Conservation (phyloP, 192 early-diverging fungal genomes). For the Entomortierella parvispora region DNA sequence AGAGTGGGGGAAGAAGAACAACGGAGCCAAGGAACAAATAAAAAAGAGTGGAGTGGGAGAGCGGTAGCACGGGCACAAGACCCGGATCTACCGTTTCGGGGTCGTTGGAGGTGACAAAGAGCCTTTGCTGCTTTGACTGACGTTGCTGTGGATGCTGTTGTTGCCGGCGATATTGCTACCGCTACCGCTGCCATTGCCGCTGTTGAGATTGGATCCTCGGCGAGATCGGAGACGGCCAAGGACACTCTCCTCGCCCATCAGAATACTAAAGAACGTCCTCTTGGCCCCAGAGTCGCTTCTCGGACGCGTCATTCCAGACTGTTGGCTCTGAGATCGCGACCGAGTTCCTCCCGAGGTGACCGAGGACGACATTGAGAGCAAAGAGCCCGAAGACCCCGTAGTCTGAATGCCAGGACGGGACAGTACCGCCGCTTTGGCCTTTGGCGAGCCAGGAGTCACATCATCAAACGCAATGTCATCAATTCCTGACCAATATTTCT, state of each 20-base stretch:
- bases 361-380: constrained; percentile 5
- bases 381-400: not conserved
- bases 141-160: not conserved
- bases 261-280: constrained; percentile 36
- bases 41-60: no score
- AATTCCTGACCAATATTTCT: constrained; percentile 50
- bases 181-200: constrained; percentile 1
- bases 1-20: no score
- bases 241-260: constrained; percentile 50
- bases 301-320: constrained; percentile 11
- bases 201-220: constrained; percentile 14
- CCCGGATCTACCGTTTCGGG: no score
- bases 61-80: no score
- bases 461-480: constrained; percentile 48
- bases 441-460: constrained; percentile 28
- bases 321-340: constrained; percentile 8
- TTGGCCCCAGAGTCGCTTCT: constrained; percentile 42
- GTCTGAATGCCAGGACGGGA: not conserved
- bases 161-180: not conserved
- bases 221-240: constrained; percentile 28
- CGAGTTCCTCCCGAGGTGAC: not conserved
- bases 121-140: not conserved
- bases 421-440: not conserved
- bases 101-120: no score
- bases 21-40: no score